Percentiles rank a stretch among this genome's conserved stretches.
Conservation (phyloP, 306 rosid species). For the Prunus armeniaca region DNA sequence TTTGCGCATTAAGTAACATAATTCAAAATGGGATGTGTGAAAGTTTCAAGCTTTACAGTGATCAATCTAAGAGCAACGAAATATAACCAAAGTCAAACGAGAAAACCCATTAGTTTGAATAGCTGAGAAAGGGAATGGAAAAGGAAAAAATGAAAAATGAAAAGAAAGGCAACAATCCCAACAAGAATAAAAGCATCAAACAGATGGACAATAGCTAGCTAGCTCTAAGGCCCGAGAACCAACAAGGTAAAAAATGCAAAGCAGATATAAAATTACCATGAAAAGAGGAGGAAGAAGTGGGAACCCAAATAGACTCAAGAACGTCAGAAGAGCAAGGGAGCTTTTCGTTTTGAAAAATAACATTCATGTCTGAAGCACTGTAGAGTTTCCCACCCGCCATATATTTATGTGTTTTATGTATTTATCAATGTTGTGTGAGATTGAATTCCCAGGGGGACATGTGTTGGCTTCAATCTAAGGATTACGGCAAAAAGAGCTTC, state of each 20-base stretch:
- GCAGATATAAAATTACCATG: constrained; percentile 35
- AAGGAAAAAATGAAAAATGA: neutral
- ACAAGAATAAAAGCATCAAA: neutral
- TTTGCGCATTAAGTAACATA: neutral
- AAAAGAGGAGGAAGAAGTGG: constrained; percentile 49
- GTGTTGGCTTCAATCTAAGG: constrained; percentile 25
- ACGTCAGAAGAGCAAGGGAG: constrained; percentile 55
- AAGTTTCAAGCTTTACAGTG: neutral
- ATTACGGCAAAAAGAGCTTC: constrained; percentile 39
- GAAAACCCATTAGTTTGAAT: neutral
- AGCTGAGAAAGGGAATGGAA: neutral
- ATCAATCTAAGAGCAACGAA: neutral
- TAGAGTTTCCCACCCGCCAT: constrained; percentile 53
- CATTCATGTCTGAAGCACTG: constrained; percentile 47
- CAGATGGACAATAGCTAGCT: too few relatives aligned
- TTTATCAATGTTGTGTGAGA: neutral
- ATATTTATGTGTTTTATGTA: neutral
- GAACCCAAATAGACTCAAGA: constrained; percentile 63
- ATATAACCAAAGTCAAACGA: constrained; percentile 7
- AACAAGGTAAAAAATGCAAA: neutral
- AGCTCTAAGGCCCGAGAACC: too few relatives aligned
- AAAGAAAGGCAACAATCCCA: constrained; percentile 4
- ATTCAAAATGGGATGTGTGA: neutral
- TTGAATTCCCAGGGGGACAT: constrained; percentile 14
- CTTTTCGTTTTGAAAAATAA: constrained; percentile 47